Evolutionary conservation across 768 basidiomycete genomes (phyloP).

Genomic region (Xerocomus potaroensis): DNA sequence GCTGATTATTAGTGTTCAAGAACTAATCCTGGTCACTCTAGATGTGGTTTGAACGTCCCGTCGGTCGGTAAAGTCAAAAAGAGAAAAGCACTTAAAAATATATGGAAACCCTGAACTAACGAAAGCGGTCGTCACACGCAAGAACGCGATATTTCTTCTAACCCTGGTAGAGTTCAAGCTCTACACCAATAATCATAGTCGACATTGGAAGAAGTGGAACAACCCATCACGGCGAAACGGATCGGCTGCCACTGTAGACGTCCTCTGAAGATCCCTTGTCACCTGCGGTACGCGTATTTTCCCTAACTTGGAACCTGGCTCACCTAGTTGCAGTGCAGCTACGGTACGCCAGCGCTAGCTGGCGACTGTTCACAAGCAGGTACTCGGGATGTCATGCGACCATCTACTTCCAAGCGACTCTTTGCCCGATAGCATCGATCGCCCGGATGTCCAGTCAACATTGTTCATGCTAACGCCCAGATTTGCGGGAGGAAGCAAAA

Average conservation of each 20-base stretch:
- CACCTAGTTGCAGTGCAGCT: conserved; percentile 1
- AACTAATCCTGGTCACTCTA: background rate
- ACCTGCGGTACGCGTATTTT: conserved; percentile 4
- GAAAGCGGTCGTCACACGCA: background rate
- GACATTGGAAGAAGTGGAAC: too few relatives aligned
- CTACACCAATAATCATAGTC: background rate
- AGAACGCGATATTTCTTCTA: background rate
- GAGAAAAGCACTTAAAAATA: background rate
- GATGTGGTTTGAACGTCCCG: background rate
- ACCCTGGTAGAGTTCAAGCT: background rate
- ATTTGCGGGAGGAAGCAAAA: too few relatives aligned
- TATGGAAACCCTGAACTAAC: background rate
- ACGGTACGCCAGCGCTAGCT: conserved; percentile 11
- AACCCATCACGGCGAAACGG: background rate
- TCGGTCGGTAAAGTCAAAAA: background rate
- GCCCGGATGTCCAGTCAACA: too few relatives aligned
- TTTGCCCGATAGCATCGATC: background rate
- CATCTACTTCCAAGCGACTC: background rate
- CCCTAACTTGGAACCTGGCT: too few relatives aligned
- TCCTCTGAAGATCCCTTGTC: background rate
- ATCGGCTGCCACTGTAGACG: background rate
- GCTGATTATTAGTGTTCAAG: background rate
- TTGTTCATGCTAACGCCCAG: too few relatives aligned
- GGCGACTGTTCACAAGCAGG: conserved; percentile 5
- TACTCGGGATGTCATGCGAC: background rate